Evolutionary conservation across 129 eudicot species (phyloP).

Genomic region (Daucus carota): DNA sequence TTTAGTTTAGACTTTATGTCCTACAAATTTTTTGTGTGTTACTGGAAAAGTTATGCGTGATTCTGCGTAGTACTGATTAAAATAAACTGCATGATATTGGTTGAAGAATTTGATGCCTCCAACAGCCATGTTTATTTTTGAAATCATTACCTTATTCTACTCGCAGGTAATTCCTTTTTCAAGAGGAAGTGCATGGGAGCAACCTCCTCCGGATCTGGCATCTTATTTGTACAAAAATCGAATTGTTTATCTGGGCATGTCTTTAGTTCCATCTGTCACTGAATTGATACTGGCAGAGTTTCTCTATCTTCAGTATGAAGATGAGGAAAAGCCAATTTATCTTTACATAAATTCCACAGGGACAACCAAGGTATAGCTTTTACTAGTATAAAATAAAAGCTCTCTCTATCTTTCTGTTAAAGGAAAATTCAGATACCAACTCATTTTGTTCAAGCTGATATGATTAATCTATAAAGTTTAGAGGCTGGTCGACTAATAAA

Average conservation of each 20-base stretch:
- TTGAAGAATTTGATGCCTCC: background rate
- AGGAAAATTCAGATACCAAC: background rate
- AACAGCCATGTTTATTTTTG: background rate
- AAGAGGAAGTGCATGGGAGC: slow-evolving; percentile 74
- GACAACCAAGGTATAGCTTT: slow-evolving; percentile 60
- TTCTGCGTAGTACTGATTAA: background rate
- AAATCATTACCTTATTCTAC: background rate
- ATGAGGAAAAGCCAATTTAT: slow-evolving; percentile 71
- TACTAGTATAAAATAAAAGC: background rate
- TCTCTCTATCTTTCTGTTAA: background rate
- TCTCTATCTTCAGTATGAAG: slow-evolving; percentile 70
- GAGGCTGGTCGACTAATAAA: background rate
- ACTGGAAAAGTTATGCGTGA: background rate
- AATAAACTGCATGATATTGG: background rate
- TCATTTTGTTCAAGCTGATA: background rate
- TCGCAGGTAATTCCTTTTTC: slow-evolving; percentile 87
- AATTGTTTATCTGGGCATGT: slow-evolving; percentile 87
- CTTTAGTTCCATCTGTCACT: slow-evolving; percentile 67
- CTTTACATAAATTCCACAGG: slow-evolving; percentile 92
- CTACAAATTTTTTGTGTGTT: background rate
- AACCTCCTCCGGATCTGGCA: slow-evolving; percentile 95
- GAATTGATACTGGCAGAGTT: slow-evolving; percentile 77
- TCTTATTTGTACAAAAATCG: slow-evolving; percentile 67
- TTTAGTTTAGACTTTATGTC: background rate
- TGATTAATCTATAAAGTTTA: too few species aligned